Conservation (phyloP, 2,329 filamentous ascomycete species). For the Colletotrichum chlorophyti region DNA sequence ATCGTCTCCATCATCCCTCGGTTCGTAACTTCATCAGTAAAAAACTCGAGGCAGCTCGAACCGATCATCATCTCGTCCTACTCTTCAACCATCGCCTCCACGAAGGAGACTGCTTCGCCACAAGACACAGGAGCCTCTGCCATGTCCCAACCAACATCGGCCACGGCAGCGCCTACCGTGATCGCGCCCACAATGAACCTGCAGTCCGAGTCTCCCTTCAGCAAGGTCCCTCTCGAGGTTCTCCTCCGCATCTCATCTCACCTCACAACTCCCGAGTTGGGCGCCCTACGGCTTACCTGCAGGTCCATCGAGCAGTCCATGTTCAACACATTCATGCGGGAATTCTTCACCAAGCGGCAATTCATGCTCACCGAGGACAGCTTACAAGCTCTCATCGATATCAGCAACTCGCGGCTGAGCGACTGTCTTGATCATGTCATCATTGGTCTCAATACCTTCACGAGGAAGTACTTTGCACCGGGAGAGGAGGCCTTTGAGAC, state of each 20-base stretch:
- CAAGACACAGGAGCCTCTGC: no score
- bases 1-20: background rate
- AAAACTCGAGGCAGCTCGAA: no score
- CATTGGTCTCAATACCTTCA: slow-evolving; percentile 49
- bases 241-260: slow-evolving; percentile 59
- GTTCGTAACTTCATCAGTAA: background rate
- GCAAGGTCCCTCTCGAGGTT: slow-evolving; percentile 63
- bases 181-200: background rate
- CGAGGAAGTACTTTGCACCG: slow-evolving; percentile 11
- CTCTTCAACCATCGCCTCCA: background rate
- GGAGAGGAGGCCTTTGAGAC: slow-evolving; percentile 23
- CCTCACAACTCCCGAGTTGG: slow-evolving; percentile 63
- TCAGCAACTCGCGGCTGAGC: slow-evolving; percentile 54
- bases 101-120: background rate
- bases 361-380: slow-evolving; percentile 68
- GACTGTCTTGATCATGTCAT: slow-evolving; percentile 52
- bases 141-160: slow-evolving; percentile 9
- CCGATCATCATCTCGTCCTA: background rate
- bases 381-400: slow-evolving; percentile 59
- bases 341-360: slow-evolving; percentile 71
- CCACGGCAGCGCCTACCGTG: background rate
- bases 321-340: slow-evolving; percentile 61
- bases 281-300: slow-evolving; percentile 61
- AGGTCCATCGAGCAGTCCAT: slow-evolving; percentile 59
- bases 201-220: slow-evolving; percentile 30